Percentiles rank a stretch among this genome's conserved stretches.
These are phyloP conservation scores for Nannochloris sp. DNA, from an alignment of 139 green algal genomes.

Conservation along the genomic window DNA sequence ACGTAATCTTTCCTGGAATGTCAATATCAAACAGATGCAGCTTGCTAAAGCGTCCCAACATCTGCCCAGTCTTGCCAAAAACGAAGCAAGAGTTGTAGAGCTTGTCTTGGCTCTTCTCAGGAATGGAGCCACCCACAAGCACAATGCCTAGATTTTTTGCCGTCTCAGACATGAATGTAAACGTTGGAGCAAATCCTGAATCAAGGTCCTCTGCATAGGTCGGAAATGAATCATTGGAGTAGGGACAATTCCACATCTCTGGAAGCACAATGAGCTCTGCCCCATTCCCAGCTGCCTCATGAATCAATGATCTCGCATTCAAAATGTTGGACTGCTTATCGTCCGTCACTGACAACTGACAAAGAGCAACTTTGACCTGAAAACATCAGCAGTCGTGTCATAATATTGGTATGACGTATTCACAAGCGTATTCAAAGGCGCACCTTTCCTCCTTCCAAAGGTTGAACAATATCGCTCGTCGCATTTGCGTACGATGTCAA, in stretches of 20 bases:
- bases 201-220: constrained; percentile 86
- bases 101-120: constrained; percentile 54
- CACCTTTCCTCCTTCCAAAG: constrained; percentile 5
- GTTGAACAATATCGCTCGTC: constrained; percentile 4
- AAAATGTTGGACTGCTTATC: constrained; percentile 84
- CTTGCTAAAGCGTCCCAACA: constrained; percentile 84
- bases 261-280: constrained; percentile 77
- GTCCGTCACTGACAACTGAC: constrained; percentile 67
- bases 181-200: constrained; percentile 34
- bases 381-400: not conserved
- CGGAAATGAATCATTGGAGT: constrained; percentile 91
- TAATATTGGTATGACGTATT: too few species aligned
- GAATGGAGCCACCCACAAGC: constrained; percentile 74
- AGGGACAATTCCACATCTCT: constrained; percentile 97
- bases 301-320: constrained; percentile 50
- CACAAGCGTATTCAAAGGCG: not conserved
- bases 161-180: constrained; percentile 22
- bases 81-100: constrained; percentile 98
- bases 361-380: constrained; percentile 88
- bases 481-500: constrained; percentile 10
- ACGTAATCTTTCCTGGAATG: constrained; percentile 95
- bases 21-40: constrained; percentile 98
- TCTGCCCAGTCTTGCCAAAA: constrained; percentile 59
- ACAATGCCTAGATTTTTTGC: constrained; percentile 29
- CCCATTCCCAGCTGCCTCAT: constrained; percentile 49